phyloP scores from a whole-genome alignment of 306 rosid species.

The Ochetophila trinervis region DNA sequence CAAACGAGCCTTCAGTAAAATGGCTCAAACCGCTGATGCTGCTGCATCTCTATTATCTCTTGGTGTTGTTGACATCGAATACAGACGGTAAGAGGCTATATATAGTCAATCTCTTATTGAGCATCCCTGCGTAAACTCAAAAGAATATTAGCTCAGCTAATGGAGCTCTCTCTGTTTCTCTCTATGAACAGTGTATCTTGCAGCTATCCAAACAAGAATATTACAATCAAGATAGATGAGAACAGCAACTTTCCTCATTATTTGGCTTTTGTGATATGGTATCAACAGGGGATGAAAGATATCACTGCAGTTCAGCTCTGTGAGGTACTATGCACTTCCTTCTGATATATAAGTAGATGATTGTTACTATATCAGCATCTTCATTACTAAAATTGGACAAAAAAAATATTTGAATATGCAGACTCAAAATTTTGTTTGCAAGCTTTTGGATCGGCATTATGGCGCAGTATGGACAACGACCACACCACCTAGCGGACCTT shows the following conservation, averaged over 20 bases:
- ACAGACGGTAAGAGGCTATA: conserved; percentile 55
- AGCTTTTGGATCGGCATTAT: conserved; percentile 60
- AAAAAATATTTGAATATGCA: conserved; percentile 24
- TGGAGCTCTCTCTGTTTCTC: conserved; percentile 17
- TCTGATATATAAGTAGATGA: background rate
- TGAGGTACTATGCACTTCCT: conserved; percentile 43
- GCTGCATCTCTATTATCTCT: conserved; percentile 49
- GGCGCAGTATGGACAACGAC: conserved; percentile 83
- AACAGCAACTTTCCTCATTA: conserved; percentile 62
- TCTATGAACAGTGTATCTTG: conserved; percentile 68
- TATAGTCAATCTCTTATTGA: background rate
- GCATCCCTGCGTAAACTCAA: background rate
- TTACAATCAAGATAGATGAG: conserved; percentile 74
- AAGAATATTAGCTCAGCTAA: background rate
- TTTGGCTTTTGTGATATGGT: conserved; percentile 80
- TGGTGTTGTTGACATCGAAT: conserved; percentile 66
- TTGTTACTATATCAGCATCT: conserved; percentile 8
- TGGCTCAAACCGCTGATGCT: conserved; percentile 65
- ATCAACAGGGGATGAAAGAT: conserved; percentile 83
- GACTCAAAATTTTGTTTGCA: conserved; percentile 69
- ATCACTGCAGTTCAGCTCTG: conserved; percentile 88
- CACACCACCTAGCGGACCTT: conserved; percentile 75
- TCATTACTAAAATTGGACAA: conserved; percentile 1
- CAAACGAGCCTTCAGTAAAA: conserved; percentile 54
- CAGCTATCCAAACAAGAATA: conserved; percentile 78